A percentile compares a stretch with the other conserved stretches of the same genome.
Evolutionary conservation across 495 filamentous ascomycete species (phyloP).

Genomic region (Acidomyces sp.): DNA sequence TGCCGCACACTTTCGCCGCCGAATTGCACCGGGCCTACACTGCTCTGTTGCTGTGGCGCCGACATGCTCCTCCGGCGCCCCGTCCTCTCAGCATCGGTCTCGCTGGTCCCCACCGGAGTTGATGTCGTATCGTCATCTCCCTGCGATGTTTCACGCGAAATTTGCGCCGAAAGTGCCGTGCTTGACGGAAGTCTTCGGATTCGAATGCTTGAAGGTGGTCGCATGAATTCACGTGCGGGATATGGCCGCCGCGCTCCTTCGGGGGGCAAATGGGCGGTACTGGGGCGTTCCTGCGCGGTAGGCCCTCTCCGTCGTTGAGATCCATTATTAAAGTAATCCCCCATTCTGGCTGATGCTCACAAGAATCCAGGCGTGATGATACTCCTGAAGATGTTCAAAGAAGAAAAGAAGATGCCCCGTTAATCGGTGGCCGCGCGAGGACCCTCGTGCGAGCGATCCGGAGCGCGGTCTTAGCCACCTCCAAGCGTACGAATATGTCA

Average conservation of each 20-base stretch:
- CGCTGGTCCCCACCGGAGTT: no score
- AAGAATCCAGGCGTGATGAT: no score
- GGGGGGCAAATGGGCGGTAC: not conserved
- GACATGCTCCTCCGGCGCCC: conserved; percentile 19
- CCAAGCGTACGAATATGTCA: no score
- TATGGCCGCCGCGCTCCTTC: not conserved
- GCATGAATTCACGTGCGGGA: conserved; percentile 5
- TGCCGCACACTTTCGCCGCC: conserved; percentile 3
- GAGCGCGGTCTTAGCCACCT: no score
- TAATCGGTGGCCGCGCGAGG: no score
- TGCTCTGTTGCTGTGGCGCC: conserved; percentile 16
- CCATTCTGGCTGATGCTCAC: conserved; percentile 2
- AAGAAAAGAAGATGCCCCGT: no score
- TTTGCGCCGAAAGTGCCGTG: not conserved
- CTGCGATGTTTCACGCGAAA: not conserved
- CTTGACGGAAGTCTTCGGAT: conserved; percentile 13
- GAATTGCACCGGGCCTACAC: not conserved
- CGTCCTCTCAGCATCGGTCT: not conserved
- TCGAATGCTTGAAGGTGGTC: conserved; percentile 15
- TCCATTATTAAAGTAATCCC: not conserved
- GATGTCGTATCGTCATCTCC: not conserved
- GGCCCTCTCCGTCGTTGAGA: not conserved
- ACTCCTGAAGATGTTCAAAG: no score
- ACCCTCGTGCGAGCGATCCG: no score
- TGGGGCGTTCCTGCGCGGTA: not conserved